These are phyloP conservation scores for Terana coerulea DNA, from an alignment of 768 basidiomycete species.

Conservation along the genomic window DNA sequence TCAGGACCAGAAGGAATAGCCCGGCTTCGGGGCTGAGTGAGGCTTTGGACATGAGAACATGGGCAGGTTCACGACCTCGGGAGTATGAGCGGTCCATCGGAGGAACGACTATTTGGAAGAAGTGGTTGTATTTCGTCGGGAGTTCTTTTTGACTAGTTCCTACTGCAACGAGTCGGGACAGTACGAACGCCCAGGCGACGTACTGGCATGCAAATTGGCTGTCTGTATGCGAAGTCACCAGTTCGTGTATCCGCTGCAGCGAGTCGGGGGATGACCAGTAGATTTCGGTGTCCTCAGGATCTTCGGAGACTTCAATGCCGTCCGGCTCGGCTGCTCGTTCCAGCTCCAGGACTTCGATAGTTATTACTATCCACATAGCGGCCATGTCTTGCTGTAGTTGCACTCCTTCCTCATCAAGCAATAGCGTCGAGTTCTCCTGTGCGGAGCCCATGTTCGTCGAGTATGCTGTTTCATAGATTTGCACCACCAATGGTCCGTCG, in stretches of 20 bases:
- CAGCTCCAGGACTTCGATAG: conserved; percentile 75
- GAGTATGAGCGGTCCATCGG: conserved; percentile 37
- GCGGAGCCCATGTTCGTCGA: conserved; percentile 56
- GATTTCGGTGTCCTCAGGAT: conserved; percentile 44
- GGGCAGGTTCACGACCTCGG: conserved; percentile 55
- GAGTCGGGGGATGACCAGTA: conserved; percentile 61
- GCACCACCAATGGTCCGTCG: conserved; percentile 56
- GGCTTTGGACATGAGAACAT: conserved; percentile 54
- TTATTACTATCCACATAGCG: conserved; percentile 75
- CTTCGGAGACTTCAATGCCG: conserved; percentile 46
- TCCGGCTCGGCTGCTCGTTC: conserved; percentile 59
- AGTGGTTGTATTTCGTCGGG: conserved; percentile 48
- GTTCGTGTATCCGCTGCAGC: conserved; percentile 63
- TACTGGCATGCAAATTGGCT: conserved; percentile 70
- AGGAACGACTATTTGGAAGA: conserved; percentile 52
- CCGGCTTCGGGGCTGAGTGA: conserved; percentile 57
- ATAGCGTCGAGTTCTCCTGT: conserved; percentile 59
- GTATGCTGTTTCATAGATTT: conserved; percentile 64
- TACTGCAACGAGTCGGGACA: conserved; percentile 55
- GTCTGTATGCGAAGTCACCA: conserved; percentile 55
- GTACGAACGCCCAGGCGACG: conserved; percentile 81
- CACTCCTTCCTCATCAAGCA: conserved; percentile 71
- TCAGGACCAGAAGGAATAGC: conserved; percentile 53
- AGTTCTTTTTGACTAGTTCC: conserved; percentile 46
- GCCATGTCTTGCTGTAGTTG: conserved; percentile 65